Percentiles rank a stretch among this genome's conserved stretches.
Evolutionary conservation across 495 filamentous ascomycete species (phyloP).

Genomic region (Haplographium delicatum): DNA sequence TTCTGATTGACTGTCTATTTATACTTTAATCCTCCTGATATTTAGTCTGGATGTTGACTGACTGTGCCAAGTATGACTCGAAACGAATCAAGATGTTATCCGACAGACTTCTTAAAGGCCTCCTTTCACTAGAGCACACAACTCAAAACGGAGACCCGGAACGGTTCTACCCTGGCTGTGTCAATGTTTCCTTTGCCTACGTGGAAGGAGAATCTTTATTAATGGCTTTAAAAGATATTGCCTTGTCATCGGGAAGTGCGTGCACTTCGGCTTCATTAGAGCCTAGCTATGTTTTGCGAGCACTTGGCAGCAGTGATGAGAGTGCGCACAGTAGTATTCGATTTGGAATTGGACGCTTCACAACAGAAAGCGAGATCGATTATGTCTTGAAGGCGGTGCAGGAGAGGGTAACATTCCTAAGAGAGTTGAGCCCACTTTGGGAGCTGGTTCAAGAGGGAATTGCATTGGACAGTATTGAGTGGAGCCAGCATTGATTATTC

Average conservation of each 20-base stretch:
- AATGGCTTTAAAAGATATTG: slow-evolving; percentile 98
- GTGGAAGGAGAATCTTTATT: slow-evolving; percentile 96
- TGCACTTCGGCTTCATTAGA: slow-evolving; percentile 96
- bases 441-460: slow-evolving; percentile 97
- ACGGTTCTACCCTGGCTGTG: slow-evolving; percentile 89
- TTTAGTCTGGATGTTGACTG: slow-evolving; percentile 22
- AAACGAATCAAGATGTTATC: slow-evolving; percentile 78
- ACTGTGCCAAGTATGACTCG: slow-evolving; percentile 70
- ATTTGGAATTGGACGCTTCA: slow-evolving; percentile 96
- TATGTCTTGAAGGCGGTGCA: slow-evolving; percentile 94
- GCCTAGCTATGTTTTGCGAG: slow-evolving; percentile 91
- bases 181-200: slow-evolving; percentile 97
- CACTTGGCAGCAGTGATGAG: slow-evolving; percentile 92
- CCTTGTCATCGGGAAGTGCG: slow-evolving; percentile 91
- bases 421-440: slow-evolving; percentile 95
- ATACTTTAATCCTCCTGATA: too few relatives aligned
- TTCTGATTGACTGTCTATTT: slow-evolving; percentile 24
- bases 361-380: slow-evolving; percentile 91
- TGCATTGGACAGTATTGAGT: slow-evolving; percentile 93
- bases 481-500: slow-evolving; percentile 79
- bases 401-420: slow-evolving; percentile 83
- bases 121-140: slow-evolving; percentile 88
- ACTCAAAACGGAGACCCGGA: slow-evolving; percentile 80
- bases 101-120: slow-evolving; percentile 71
- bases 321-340: slow-evolving; percentile 96